phyloP scores from a whole-genome alignment of 2,329 filamentous ascomycete genomes.

The Exutisphaerella laricina region DNA sequence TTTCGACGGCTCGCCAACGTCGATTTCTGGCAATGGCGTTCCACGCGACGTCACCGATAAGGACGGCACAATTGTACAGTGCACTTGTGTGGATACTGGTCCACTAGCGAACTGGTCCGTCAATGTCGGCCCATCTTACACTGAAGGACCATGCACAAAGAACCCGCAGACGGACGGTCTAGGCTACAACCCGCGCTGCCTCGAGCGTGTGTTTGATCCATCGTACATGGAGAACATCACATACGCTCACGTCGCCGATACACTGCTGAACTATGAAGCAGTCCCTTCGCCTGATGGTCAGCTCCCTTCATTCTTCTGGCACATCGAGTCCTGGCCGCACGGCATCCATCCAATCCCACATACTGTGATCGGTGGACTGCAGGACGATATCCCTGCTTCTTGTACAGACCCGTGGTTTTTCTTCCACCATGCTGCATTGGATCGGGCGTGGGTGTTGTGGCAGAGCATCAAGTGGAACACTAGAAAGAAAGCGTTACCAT shows the following conservation, averaged over 20 bases:
- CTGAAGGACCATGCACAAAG: constrained; percentile 13
- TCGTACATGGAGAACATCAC: constrained; percentile 3
- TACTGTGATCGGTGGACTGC: constrained; percentile 37
- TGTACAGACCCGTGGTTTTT: constrained; percentile 46
- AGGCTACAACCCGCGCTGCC: constrained; percentile 33
- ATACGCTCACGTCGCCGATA: constrained; percentile 9
- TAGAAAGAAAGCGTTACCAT: constrained; percentile 18
- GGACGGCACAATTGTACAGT: constrained; percentile 47
- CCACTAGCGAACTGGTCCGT: constrained; percentile 46
- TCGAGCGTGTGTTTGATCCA: constrained; percentile 20
- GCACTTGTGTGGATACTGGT: constrained; percentile 48
- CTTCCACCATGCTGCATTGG: constrained; percentile 43
- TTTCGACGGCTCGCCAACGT: constrained; percentile 50
- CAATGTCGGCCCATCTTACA: constrained; percentile 46
- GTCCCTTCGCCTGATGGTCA: background rate
- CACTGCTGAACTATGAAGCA: constrained; percentile 1
- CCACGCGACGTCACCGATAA: constrained; percentile 7
- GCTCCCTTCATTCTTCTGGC: constrained; percentile 5
- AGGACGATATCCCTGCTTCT: constrained; percentile 40
- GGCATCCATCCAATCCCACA: constrained; percentile 12
- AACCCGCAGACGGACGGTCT: constrained; percentile 32
- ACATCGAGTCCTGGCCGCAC: constrained; percentile 9
- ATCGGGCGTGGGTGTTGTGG: constrained; percentile 44
- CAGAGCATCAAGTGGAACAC: constrained; percentile 39
- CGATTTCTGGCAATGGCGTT: constrained; percentile 30